Conservation (phyloP, 192 early-diverging fungal genomes). For the Coemansia sp. region DNA sequence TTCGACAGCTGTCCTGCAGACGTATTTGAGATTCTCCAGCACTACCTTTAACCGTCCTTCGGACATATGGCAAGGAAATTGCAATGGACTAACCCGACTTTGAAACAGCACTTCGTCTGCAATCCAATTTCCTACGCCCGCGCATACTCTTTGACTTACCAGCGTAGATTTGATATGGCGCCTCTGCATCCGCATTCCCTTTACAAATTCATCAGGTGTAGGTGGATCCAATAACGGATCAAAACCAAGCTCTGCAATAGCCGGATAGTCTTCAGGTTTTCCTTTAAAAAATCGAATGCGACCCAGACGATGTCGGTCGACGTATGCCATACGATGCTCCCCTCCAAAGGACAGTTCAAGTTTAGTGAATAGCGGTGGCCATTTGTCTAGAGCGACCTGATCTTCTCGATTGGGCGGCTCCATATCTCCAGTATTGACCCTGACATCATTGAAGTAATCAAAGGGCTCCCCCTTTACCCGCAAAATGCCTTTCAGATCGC, state of each 20-base stretch:
- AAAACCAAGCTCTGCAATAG: conserved; percentile 71
- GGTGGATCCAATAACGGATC: conserved; percentile 70
- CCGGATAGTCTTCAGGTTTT: conserved; percentile 48
- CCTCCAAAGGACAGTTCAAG: conserved; percentile 55
- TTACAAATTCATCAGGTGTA: conserved; percentile 46
- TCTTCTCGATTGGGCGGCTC: conserved; percentile 54
- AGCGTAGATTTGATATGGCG: conserved; percentile 72
- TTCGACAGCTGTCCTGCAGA: conserved; percentile 58
- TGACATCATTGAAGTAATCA: conserved; percentile 28
- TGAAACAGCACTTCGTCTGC: conserved; percentile 83
- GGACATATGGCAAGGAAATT: conserved; percentile 53
- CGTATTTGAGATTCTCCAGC: conserved; percentile 47
- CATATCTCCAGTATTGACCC: conserved; percentile 22
- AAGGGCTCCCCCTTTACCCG: conserved; percentile 19
- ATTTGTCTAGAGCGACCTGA: not conserved
- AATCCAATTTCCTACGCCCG: conserved; percentile 86
- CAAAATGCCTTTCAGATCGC: conserved; percentile 73
- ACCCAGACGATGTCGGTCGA: conserved; percentile 69
- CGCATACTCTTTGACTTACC: conserved; percentile 72
- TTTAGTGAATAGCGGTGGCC: conserved; percentile 64
- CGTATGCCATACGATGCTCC: conserved; percentile 51
- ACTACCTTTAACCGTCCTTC: conserved; percentile 52
- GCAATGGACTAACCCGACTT: conserved; percentile 67
- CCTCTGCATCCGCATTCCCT: conserved; percentile 33
- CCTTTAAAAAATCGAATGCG: conserved; percentile 60